Evolutionary conservation across 2,329 filamentous ascomycete genomes (phyloP), one percentile per base, ranked within the genome.

Genomic region (Alternaria conjuncta): DNA sequence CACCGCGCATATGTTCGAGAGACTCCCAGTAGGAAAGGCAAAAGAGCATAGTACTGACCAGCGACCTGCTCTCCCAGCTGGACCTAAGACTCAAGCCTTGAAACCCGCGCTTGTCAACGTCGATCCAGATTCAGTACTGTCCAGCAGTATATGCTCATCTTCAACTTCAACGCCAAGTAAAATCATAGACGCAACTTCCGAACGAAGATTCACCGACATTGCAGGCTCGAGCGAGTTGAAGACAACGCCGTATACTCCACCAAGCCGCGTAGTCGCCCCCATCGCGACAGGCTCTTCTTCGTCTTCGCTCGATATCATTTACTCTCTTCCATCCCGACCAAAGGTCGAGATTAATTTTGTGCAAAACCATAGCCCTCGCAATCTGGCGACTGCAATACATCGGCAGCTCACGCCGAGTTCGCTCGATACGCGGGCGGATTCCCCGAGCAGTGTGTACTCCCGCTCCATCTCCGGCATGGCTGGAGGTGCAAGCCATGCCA

Each of bases 361-460:
- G 12, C 49, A 18, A 46, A 30, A 45, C 3, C 25, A 57, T 5
- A 55, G 21, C n/a, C 21, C 18, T 15, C 32, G n/a, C n/a, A 21
- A 44, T 32, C 21, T 11, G 6, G 12, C 53, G 8, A 21, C 21
- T 10, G 10, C n/a, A 10, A 7, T 7, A 15, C 36, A 26, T 4
- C 36, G 23, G 6, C 26, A 25, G 20, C 20, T 15, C 11, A 54
- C 13, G 15, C n/a, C n/a, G 6, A 50, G 21, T 23, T 43, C 28
- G 13, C 43, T 25, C 20, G 50, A 43, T 6, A 44, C 26, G 8
- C 49, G 44, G 18, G 44, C 55, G 8, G 50, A 55, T 15, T 60
- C 56, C 3, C 30, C 56, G 7, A 63, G 56, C 44, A 63, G 61
- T n/a, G 49, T 55, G 3, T 63, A 63, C 32, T 60, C 61, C 5